These are phyloP conservation scores for Arabis alpina DNA, from an alignment of 345 rosid species.

Conservation along the genomic window DNA sequence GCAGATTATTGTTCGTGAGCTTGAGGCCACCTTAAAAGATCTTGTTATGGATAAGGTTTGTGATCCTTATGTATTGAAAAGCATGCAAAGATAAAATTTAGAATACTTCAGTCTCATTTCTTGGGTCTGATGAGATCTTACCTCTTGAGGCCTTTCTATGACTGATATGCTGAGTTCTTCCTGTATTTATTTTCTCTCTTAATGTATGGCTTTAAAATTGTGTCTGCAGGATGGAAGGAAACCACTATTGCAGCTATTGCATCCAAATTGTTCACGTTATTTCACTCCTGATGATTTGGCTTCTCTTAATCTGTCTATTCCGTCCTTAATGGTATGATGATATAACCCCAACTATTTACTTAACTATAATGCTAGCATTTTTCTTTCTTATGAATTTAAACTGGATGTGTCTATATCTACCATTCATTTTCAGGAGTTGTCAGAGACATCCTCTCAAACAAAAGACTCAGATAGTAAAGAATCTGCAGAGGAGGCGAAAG, in stretches of 20 bases:
- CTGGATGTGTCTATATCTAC: conserved; percentile 5
- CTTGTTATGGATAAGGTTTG: conserved; percentile 81
- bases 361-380: conserved; percentile 6
- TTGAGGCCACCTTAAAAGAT: conserved; percentile 63
- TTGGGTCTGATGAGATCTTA: conserved; percentile 2
- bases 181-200: conserved; percentile 9
- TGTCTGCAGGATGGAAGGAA: conserved; percentile 75
- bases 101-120: neutral
- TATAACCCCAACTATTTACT: conserved; percentile 14
- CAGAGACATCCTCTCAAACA: conserved; percentile 48
- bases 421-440: conserved; percentile 49
- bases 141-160: conserved; percentile 1
- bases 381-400: neutral
- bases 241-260: conserved; percentile 75
- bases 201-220: conserved; percentile 24
- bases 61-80: conserved; percentile 10
- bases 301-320: conserved; percentile 62
- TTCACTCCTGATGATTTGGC: conserved; percentile 75
- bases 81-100: neutral
- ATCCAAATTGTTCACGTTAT: conserved; percentile 78
- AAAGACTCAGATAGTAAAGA: conserved; percentile 45
- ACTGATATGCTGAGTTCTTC: conserved; percentile 8
- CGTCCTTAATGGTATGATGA: conserved; percentile 69
- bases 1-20: conserved; percentile 81
- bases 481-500: conserved; percentile 40